Evolutionary conservation across 2,329 filamentous ascomycete species (phyloP).

Genomic region (Lomentospora prolificans): DNA sequence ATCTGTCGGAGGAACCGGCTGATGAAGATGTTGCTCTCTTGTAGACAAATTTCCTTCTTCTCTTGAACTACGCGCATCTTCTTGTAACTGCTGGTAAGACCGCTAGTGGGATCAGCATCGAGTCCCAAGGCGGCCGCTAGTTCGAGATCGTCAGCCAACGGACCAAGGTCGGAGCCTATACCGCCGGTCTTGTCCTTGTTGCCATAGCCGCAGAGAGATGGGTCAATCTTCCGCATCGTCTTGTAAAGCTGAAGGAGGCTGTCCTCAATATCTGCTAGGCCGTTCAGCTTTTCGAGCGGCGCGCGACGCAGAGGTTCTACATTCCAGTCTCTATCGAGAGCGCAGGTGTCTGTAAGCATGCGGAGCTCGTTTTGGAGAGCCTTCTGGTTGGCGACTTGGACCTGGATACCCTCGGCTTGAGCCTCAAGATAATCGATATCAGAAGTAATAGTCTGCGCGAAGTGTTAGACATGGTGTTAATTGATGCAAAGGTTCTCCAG

Average conservation of each 20-base stretch:
- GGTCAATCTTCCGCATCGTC: constrained; percentile 89
- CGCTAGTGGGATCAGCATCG: constrained; percentile 30
- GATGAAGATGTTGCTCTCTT: constrained; percentile 68
- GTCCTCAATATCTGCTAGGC: constrained; percentile 67
- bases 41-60: constrained; percentile 81
- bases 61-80: constrained; percentile 92
- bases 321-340: constrained; percentile 61
- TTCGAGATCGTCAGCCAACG: constrained; percentile 8
- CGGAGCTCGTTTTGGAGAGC: constrained; percentile 83
- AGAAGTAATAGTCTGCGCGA: constrained; percentile 70
- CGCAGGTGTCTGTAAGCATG: constrained; percentile 80
- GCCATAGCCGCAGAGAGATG: constrained; percentile 53
- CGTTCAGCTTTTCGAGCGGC: constrained; percentile 60
- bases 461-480: background rate
- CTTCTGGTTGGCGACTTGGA: constrained; percentile 95
- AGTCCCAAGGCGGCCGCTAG: constrained; percentile 4
- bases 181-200: constrained; percentile 39
- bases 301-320: constrained; percentile 65
- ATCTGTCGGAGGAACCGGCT: constrained; percentile 74
- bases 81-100: constrained; percentile 64
- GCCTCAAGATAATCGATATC: constrained; percentile 97
- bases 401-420: constrained; percentile 91
- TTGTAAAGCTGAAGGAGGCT: constrained; percentile 77
- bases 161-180: constrained; percentile 21
- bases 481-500: background rate